These are phyloP conservation scores for Sporodiniella umbellata DNA, from an alignment of 371 early-diverging fungal genomes.

Conservation along the genomic window DNA sequence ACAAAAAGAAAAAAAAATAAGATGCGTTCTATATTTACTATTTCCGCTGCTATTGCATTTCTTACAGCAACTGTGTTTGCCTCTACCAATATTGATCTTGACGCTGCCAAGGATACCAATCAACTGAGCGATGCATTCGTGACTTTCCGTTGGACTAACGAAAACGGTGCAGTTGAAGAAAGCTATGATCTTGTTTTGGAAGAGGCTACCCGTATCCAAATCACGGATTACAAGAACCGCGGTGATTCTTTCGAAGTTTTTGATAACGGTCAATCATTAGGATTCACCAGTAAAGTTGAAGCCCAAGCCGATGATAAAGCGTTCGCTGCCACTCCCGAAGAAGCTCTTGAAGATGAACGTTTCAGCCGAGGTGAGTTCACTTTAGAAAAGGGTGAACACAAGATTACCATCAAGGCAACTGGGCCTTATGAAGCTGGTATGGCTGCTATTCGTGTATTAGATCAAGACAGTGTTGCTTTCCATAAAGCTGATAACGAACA, in stretches of 20 bases:
- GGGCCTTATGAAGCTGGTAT: conserved; percentile 47
- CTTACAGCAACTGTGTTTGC: conserved; percentile 20
- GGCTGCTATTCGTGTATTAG: conserved; percentile 45
- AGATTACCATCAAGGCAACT: conserved; percentile 39
- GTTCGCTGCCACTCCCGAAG: conserved; percentile 43
- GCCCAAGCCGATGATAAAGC: conserved; percentile 22
- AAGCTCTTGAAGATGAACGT: conserved; percentile 35
- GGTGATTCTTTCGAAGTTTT: conserved; percentile 45
- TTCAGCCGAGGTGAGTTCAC: conserved; percentile 42
- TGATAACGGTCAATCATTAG: conserved; percentile 38
- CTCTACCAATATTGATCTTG: conserved; percentile 16
- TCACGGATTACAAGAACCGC: conserved; percentile 45
- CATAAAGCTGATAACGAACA: conserved; percentile 13
- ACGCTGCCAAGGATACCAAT: conserved; percentile 9
- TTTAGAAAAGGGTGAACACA: conserved; percentile 36
- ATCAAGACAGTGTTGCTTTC: conserved; percentile 9
- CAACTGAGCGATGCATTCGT: conserved; percentile 22
- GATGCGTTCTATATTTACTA: conserved; percentile 18
- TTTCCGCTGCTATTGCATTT: conserved; percentile 19
- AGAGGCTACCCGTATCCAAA: conserved; percentile 29
- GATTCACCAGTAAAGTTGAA: conserved; percentile 33
- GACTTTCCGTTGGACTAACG: conserved; percentile 42
- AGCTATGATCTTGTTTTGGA: conserved; percentile 28
- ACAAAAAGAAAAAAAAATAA: no score
- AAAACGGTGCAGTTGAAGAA: conserved; percentile 25